Conservation (phyloP, 2,329 filamentous ascomycete species). For the Akanthomyces uredinophilus region DNA sequence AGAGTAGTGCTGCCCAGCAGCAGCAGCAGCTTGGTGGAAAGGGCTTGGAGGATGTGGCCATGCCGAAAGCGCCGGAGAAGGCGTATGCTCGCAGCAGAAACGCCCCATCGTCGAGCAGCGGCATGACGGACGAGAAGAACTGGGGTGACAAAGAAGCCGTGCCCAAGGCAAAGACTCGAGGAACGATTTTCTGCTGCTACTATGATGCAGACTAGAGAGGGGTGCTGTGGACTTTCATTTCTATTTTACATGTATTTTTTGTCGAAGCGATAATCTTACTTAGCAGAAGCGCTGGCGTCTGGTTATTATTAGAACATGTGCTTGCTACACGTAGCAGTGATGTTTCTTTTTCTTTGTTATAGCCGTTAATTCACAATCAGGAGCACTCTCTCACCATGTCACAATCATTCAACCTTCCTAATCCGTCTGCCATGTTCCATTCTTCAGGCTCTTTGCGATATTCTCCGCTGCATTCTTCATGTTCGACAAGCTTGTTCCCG, state of each 20-base stretch:
- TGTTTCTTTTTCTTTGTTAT: not conserved
- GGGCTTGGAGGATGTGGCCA: not conserved
- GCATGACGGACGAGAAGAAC: not conserved
- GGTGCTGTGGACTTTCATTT: not conserved
- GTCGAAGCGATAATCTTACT: not conserved
- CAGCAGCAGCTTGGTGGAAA: too few species aligned
- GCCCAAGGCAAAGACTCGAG: constrained; percentile 6
- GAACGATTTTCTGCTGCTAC: constrained; percentile 12
- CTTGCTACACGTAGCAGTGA: too few species aligned
- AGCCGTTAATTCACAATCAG: too few species aligned
- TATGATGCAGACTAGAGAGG: constrained; percentile 12
- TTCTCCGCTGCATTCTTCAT: constrained; percentile 13
- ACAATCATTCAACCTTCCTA: not conserved
- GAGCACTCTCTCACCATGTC: too few species aligned
- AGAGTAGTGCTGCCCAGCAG: not conserved
- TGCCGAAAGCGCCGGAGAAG: not conserved
- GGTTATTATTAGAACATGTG: not conserved
- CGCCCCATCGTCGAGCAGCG: not conserved
- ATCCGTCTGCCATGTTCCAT: not conserved
- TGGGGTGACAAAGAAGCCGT: not conserved
- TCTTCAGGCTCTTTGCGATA: not conserved
- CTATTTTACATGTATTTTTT: not conserved
- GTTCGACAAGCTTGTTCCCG: constrained; percentile 25
- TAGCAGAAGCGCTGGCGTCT: not conserved
- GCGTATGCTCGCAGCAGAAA: not conserved